Percentiles rank a stretch among this genome's conserved stretches.
phyloP scores from a whole-genome alignment of 2,329 filamentous ascomycete species.

The Myriosclerotinia duriaeana region DNA sequence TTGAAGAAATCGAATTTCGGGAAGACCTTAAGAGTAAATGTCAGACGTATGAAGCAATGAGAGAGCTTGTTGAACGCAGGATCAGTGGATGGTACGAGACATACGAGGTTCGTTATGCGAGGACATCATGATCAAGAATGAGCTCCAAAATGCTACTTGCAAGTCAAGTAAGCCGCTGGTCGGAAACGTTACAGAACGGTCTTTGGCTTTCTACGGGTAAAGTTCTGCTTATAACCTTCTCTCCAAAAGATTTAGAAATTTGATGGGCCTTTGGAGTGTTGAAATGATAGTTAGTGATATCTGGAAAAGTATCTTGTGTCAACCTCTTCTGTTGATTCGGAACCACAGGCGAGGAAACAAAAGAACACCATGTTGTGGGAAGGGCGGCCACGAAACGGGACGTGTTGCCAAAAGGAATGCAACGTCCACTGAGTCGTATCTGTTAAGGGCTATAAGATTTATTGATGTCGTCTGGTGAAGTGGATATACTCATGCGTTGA shows the following conservation, averaged over 20 bases:
- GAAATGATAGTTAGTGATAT: too few relatives aligned
- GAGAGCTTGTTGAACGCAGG: conserved; percentile 15
- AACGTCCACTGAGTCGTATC: neutral
- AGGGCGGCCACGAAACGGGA: neutral
- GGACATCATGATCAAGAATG: neutral
- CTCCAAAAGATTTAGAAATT: neutral
- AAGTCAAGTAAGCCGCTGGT: neutral
- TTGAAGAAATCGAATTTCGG: conserved; percentile 15
- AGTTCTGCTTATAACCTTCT: neutral
- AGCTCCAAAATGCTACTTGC: neutral
- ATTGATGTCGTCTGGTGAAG: neutral
- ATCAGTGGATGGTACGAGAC: conserved; percentile 11
- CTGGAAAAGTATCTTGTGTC: neutral
- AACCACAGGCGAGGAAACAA: neutral
- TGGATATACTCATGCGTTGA: neutral
- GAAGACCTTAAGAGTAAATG: conserved; percentile 8
- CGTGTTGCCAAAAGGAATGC: neutral
- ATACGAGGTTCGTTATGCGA: conserved; percentile 18
- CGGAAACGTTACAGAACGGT: neutral
- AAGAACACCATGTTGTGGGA: neutral
- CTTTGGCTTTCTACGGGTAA: too few relatives aligned
- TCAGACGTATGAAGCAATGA: conserved; percentile 12
- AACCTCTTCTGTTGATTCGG: neutral
- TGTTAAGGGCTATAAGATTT: neutral
- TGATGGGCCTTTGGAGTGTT: neutral